Evolutionary conservation across 257 asterid species (phyloP).

Genomic region (Jacaranda mimosifolia): DNA sequence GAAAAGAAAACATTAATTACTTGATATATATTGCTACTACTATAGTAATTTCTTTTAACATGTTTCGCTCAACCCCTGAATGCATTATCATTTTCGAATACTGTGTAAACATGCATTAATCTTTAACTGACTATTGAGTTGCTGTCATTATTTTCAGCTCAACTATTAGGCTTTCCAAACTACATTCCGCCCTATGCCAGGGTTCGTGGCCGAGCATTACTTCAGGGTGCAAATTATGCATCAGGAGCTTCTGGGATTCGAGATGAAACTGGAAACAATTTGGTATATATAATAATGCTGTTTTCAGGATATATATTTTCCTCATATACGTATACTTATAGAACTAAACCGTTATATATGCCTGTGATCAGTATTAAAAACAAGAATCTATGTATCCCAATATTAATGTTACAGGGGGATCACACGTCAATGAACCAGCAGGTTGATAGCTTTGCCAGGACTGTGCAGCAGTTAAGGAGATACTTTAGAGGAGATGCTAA

Average conservation of each 20-base stretch:
- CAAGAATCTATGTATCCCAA: neutral
- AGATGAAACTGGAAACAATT: slow-evolving; percentile 91
- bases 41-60: too few relatives aligned
- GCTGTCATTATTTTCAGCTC: slow-evolving; percentile 59
- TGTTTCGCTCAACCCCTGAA: too few relatives aligned
- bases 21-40: too few relatives aligned
- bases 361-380: neutral
- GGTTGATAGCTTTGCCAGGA: slow-evolving; percentile 64
- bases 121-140: neutral
- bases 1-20: too few relatives aligned
- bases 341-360: too few relatives aligned
- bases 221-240: slow-evolving; percentile 80
- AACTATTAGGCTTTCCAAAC: slow-evolving; percentile 73
- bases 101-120: neutral
- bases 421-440: slow-evolving; percentile 84
- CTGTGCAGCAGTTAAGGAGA: slow-evolving; percentile 64
- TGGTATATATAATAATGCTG: slow-evolving; percentile 49
- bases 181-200: slow-evolving; percentile 77
- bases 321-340: too few relatives aligned
- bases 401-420: slow-evolving; percentile 59
- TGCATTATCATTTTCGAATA: too few relatives aligned
- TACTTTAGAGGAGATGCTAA: slow-evolving; percentile 63
- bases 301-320: too few relatives aligned
- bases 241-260: slow-evolving; percentile 94
- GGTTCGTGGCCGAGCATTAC: slow-evolving; percentile 61